A percentile compares a stretch with the other conserved stretches of the same genome.
Evolutionary conservation across 192 early-diverging fungal species (phyloP).

Genomic region (Phlyctochytrium planicorne): DNA sequence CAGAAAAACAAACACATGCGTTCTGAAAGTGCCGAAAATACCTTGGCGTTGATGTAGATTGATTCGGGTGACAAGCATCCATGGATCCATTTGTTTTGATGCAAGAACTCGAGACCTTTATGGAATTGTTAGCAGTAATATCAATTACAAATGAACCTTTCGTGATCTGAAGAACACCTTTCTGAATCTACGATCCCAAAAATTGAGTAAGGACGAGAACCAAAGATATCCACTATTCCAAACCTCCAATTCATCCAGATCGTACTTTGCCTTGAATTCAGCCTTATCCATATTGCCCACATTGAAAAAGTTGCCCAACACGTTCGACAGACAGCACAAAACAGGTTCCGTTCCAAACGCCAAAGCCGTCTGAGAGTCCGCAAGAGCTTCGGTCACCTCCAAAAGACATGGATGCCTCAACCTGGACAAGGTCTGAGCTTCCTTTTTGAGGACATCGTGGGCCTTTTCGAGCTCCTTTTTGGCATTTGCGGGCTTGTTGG

Average conservation of each 20-base stretch:
- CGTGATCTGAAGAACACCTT: slow-evolving; percentile 68
- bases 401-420: slow-evolving; percentile 78
- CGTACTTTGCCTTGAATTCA: slow-evolving; percentile 44
- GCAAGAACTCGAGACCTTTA: slow-evolving; percentile 75
- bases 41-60: slow-evolving; percentile 69
- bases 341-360: slow-evolving; percentile 81
- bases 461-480: neutral
- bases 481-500: neutral
- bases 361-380: slow-evolving; percentile 54
- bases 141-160: slow-evolving; percentile 7
- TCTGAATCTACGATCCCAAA: slow-evolving; percentile 75
- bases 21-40: neutral
- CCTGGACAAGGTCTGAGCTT: slow-evolving; percentile 37
- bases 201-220: no score
- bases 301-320: slow-evolving; percentile 56
- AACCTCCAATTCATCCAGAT: slow-evolving; percentile 69
- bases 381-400: slow-evolving; percentile 70
- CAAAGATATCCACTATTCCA: neutral
- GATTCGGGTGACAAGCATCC: slow-evolving; percentile 69
- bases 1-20: no score
- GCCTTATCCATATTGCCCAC: slow-evolving; percentile 28
- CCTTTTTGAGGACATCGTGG: slow-evolving; percentile 15
- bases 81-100: slow-evolving; percentile 70
- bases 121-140: slow-evolving; percentile 13
- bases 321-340: slow-evolving; percentile 58